Evolutionary conservation across 139 green algal genomes (phyloP).

Genomic region (Closterium sp.): DNA sequence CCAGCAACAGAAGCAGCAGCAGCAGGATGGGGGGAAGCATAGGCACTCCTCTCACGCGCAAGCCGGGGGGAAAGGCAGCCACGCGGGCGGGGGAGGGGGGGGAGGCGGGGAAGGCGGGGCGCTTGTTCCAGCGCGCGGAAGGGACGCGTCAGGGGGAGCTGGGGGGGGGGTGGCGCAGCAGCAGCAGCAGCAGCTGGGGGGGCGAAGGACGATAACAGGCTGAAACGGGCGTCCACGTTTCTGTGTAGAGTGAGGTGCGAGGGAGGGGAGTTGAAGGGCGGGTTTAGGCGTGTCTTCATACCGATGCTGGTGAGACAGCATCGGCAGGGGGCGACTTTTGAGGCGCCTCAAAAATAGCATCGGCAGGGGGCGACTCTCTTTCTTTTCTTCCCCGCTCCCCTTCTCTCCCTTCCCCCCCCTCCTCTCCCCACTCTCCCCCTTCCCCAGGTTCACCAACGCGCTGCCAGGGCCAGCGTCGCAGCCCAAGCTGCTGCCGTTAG

Average conservation of each 20-base stretch:
- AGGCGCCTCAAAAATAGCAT: no score
- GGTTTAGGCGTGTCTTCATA: no score
- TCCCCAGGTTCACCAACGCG: slow-evolving; percentile 44
- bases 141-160: not conserved
- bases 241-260: not conserved
- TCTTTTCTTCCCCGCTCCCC: no score
- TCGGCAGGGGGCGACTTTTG: no score
- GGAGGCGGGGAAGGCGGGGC: not conserved
- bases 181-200: not conserved
- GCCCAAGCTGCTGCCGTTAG: slow-evolving; percentile 31
- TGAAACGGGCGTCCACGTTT: not conserved
- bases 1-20: not conserved
- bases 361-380: no score
- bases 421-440: not conserved
- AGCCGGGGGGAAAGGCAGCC: not conserved
- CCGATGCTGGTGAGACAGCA: no score
- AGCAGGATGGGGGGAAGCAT: not conserved
- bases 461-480: slow-evolving; percentile 30
- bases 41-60: not conserved
- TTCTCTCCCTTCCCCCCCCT: not conserved
- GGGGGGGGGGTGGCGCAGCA: not conserved
- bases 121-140: not conserved
- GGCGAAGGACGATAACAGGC: not conserved
- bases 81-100: not conserved
- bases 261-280: not conserved